Conservation (phyloP, 139 green algal genomes). For the Chlamydomonas eustigma region DNA sequence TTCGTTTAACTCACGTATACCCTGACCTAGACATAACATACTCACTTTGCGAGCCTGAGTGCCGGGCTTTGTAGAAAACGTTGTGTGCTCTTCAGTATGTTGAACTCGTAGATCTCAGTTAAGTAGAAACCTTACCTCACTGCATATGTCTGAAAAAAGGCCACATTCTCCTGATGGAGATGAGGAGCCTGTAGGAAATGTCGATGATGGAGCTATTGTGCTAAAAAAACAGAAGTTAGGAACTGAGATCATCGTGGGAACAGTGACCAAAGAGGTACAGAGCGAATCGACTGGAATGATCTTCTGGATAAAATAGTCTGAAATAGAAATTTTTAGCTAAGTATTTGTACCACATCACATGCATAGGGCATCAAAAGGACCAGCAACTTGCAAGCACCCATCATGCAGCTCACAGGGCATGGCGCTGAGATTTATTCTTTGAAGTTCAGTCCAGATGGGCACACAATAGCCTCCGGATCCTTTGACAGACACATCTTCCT, state of each 20-base stretch:
- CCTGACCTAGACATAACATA: too few species aligned
- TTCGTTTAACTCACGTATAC: too few species aligned
- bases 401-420: conserved; percentile 84
- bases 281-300: too few species aligned
- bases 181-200: background rate
- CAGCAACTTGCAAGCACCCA: conserved; percentile 66
- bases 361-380: conserved; percentile 41
- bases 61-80: too few species aligned
- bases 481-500: conserved; percentile 86
- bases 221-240: conserved; percentile 25
- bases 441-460: conserved; percentile 81
- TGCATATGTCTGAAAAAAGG: background rate
- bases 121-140: too few species aligned
- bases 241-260: conserved; percentile 27
- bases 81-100: too few species aligned
- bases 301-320: too few species aligned
- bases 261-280: conserved; percentile 43
- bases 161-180: background rate
- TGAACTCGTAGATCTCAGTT: too few species aligned
- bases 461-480: conserved; percentile 66
- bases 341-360: too few species aligned
- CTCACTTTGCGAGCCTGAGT: too few species aligned
- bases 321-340: background rate
- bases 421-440: conserved; percentile 72
- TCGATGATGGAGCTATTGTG: conserved; percentile 15